Conservation (phyloP, 75 land plant species). For the Sequoiadendron giganteum region DNA sequence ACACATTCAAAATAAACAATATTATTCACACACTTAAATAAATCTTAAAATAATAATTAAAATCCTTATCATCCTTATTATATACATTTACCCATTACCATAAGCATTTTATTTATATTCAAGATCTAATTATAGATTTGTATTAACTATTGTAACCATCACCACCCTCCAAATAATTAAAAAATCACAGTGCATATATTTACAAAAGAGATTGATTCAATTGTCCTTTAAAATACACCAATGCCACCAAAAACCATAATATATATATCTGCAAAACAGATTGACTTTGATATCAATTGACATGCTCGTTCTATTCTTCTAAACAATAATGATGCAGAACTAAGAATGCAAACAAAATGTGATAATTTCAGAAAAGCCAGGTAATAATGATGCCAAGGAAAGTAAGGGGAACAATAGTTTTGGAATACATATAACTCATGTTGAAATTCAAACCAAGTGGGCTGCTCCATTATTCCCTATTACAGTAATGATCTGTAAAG, state of each 20-base stretch:
- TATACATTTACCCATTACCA: not conserved
- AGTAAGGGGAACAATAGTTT: not conserved
- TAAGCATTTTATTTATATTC: not conserved
- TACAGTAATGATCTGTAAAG: not conserved
- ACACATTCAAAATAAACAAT: no score
- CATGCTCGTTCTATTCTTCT: not conserved
- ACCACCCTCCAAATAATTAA: no score
- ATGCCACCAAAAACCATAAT: not conserved
- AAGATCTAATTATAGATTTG: no score
- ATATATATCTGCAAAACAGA: no score
- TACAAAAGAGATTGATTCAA: no score
- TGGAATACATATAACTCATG: not conserved
- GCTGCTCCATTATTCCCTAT: not conserved
- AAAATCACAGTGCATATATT: no score
- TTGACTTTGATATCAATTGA: not conserved
- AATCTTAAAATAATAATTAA: no score
- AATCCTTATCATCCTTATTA: no score
- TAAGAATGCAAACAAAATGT: not conserved
- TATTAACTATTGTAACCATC: no score
- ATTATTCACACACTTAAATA: no score
- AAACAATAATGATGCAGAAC: not conserved
- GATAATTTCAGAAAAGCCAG: not conserved
- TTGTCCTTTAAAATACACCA: no score
- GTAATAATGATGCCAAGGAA: conserved; percentile 1
- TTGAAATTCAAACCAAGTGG: not conserved